These are phyloP conservation scores for Erodium maritimum DNA, from an alignment of 345 rosid genomes.

Conservation along the genomic window DNA sequence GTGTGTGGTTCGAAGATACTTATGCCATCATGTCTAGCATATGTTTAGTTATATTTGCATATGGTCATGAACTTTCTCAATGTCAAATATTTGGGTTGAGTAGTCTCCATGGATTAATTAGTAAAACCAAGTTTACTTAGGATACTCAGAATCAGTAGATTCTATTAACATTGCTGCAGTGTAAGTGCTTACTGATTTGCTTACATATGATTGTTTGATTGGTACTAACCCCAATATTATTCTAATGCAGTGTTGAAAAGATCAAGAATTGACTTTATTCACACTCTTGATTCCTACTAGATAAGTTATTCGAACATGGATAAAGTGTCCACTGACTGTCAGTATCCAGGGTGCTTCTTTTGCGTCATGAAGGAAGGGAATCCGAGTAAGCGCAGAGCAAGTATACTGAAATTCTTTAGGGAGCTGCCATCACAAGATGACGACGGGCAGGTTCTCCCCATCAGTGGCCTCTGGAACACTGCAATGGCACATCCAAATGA, in stretches of 20 bases:
- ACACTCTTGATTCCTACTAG: background rate
- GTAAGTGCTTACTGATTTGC: background rate
- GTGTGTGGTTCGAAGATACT: too few relatives aligned
- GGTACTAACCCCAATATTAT: background rate
- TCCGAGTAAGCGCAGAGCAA: slow-evolving; percentile 81
- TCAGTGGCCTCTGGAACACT: slow-evolving; percentile 99
- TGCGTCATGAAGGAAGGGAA: slow-evolving; percentile 99
- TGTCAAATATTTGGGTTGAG: background rate
- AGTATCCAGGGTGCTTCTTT: slow-evolving; percentile 98
- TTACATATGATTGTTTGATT: background rate
- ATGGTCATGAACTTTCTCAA: background rate
- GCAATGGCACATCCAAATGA: slow-evolving; percentile 99
- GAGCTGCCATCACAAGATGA: slow-evolving; percentile 95
- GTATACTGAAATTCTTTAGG: slow-evolving; percentile 81
- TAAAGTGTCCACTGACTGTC: slow-evolving; percentile 74
- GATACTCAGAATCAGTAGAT: background rate
- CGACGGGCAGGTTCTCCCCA: slow-evolving; percentile 95
- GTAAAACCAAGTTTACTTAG: background rate
- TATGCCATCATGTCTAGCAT: too few relatives aligned
- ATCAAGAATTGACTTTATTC: background rate
- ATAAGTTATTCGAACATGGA: slow-evolving; percentile 36
- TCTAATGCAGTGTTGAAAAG: background rate
- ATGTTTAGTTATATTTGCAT: background rate
- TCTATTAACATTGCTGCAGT: background rate
- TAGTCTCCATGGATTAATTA: background rate